Percentiles rank a stretch among this genome's conserved stretches.
phyloP scores from a whole-genome alignment of 805 yeast species.

The Hanseniaspora valbyensis region DNA sequence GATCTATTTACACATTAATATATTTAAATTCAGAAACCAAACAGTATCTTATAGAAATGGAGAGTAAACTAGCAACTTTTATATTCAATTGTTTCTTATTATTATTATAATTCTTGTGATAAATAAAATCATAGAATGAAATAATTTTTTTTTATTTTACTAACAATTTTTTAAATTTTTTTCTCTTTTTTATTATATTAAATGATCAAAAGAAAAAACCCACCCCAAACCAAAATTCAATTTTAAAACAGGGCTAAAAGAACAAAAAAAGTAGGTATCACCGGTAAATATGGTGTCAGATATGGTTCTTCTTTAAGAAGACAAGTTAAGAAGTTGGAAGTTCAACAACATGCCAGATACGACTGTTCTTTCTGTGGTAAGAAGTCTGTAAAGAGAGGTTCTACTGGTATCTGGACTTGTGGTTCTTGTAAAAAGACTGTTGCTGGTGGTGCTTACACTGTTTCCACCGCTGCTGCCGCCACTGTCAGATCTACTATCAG shows the following conservation, averaged over 20 bases:
- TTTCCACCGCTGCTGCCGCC: constrained; percentile 99
- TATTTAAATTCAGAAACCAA: too few species aligned
- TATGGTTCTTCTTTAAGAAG: constrained; percentile 99
- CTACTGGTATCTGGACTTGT: constrained; percentile 99
- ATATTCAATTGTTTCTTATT: too few species aligned
- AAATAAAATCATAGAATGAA: too few species aligned
- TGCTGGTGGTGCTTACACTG: constrained; percentile 99
- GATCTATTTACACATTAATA: too few species aligned
- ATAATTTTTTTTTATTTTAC: too few species aligned
- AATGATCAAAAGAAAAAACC: constrained; percentile 33
- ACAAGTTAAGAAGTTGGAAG: constrained; percentile 98
- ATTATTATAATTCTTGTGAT: too few species aligned
- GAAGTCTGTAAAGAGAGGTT: constrained; percentile 93
- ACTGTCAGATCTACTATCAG: constrained; percentile 99
- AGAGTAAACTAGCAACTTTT: too few species aligned
- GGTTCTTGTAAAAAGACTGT: constrained; percentile 88
- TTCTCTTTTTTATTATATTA: too few species aligned
- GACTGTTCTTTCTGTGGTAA: constrained; percentile 99
- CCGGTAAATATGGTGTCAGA: constrained; percentile 99
- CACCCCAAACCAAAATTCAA: constrained; percentile 10
- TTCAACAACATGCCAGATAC: constrained; percentile 97
- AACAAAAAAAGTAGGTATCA: constrained; percentile 99
- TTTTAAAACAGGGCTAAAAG: constrained; percentile 78
- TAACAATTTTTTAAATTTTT: background rate
- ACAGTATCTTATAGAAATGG: too few species aligned